Conservation (phyloP, 495 filamentous ascomycete genomes). For the Articulospora tetracladia region DNA sequence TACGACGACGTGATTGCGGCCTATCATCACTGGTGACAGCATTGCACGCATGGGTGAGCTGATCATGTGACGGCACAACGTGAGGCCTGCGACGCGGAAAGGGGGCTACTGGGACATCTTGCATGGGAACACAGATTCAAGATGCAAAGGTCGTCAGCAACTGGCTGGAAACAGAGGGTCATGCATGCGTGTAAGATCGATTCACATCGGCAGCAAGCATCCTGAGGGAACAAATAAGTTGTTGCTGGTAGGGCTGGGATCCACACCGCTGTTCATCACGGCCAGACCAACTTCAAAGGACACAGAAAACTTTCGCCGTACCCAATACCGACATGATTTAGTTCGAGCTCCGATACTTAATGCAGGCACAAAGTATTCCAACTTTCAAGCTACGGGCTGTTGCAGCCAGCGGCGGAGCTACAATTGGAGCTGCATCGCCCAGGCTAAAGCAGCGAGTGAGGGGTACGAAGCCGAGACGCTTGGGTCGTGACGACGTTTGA, state of each 20-base stretch:
- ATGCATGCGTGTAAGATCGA: neutral
- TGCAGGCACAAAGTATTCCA: neutral
- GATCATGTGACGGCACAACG: constrained; percentile 22
- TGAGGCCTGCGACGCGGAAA: neutral
- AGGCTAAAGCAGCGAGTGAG: neutral
- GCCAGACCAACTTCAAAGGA: neutral
- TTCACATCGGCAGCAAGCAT: neutral
- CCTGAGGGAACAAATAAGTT: too few species aligned
- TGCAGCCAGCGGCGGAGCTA: neutral
- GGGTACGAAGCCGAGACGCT: too few species aligned
- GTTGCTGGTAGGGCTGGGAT: neutral
- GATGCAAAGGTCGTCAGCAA: neutral
- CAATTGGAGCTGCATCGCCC: neutral
- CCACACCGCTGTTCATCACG: constrained; percentile 22
- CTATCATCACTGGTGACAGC: constrained; percentile 14
- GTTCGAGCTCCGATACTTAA: neutral
- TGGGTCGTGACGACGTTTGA: too few species aligned
- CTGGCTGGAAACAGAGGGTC: neutral
- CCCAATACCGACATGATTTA: neutral
- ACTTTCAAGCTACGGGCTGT: neutral
- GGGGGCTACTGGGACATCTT: neutral
- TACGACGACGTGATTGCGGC: constrained; percentile 1
- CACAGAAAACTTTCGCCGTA: constrained; percentile 1
- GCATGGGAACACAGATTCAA: neutral
- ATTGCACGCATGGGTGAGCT: constrained; percentile 12